A percentile compares a stretch with the other conserved stretches of the same genome.
phyloP scores from a whole-genome alignment of 1,284 basidiomycete species.

The Pseudozyma hubeiensis region DNA sequence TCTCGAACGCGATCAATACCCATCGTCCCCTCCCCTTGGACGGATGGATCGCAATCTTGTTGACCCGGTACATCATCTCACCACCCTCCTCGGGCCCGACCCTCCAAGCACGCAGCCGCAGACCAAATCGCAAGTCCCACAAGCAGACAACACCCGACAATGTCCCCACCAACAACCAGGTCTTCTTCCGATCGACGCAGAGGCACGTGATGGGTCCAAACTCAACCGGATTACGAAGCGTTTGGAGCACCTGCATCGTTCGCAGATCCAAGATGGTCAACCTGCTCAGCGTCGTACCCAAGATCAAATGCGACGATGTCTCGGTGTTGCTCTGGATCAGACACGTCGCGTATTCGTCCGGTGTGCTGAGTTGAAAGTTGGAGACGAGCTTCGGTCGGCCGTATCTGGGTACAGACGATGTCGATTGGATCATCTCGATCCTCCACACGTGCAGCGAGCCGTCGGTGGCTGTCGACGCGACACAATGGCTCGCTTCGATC shows the following conservation, averaged over 20 bases:
- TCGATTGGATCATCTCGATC: slow-evolving; percentile 64
- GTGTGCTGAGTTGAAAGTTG: slow-evolving; percentile 66
- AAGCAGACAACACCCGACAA: slow-evolving; percentile 83
- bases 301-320: slow-evolving; percentile 73
- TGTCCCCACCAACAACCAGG: slow-evolving; percentile 90
- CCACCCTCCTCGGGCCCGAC: slow-evolving; percentile 69
- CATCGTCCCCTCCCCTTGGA: slow-evolving; percentile 81
- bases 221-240: slow-evolving; percentile 85
- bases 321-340: slow-evolving; percentile 52
- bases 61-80: slow-evolving; percentile 71
- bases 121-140: slow-evolving; percentile 93
- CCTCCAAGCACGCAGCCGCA: slow-evolving; percentile 88
- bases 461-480: slow-evolving; percentile 69
- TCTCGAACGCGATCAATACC: slow-evolving; percentile 84
- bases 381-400: slow-evolving; percentile 68
- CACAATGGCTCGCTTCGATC: slow-evolving; percentile 69
- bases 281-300: slow-evolving; percentile 83
- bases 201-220: slow-evolving; percentile 86
- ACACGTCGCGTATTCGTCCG: slow-evolving; percentile 67
- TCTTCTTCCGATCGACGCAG: slow-evolving; percentile 78
- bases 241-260: slow-evolving; percentile 81
- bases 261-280: slow-evolving; percentile 86
- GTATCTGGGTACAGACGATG: slow-evolving; percentile 68
- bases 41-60: slow-evolving; percentile 83
- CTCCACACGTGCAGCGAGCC: slow-evolving; percentile 70